phyloP scores from a whole-genome alignment of 2,329 filamentous ascomycete species.

The Colletotrichum sidae region DNA sequence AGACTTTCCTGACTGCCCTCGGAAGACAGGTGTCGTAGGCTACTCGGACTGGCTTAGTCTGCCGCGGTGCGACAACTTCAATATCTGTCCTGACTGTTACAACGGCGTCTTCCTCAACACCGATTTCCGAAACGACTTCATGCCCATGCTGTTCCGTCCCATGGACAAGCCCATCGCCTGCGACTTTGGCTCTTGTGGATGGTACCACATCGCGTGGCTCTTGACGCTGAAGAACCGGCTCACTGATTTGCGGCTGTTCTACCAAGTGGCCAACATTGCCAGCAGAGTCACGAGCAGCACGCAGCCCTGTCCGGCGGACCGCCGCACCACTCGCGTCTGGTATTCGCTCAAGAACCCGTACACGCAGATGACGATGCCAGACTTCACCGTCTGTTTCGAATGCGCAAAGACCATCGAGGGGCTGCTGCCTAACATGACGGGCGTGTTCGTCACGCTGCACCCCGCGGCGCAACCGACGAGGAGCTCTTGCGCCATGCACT shows the following conservation, averaged over 20 bases:
- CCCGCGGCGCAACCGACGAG: conserved; percentile 57
- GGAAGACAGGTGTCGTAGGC: conserved; percentile 70
- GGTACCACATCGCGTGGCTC: conserved; percentile 87
- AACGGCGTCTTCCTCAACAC: conserved; percentile 75
- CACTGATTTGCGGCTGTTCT: conserved; percentile 75
- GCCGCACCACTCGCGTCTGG: conserved; percentile 74
- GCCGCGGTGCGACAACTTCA: conserved; percentile 75
- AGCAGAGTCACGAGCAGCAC: conserved; percentile 53
- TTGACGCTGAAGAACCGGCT: conserved; percentile 78
- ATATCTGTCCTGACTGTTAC: conserved; percentile 87
- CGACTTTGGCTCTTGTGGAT: conserved; percentile 81
- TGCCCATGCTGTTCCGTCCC: conserved; percentile 68
- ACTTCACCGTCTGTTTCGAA: conserved; percentile 80
- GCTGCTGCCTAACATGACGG: conserved; percentile 78
- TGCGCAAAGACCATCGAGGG: conserved; percentile 80
- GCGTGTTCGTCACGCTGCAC: conserved; percentile 70
- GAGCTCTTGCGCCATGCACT: conserved; percentile 77
- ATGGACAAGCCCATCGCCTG: conserved; percentile 73
- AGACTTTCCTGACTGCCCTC: conserved; percentile 75
- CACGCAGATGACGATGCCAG: conserved; percentile 70
- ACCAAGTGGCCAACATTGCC: conserved; percentile 73
- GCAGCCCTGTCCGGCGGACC: conserved; percentile 68
- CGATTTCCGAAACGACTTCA: conserved; percentile 75
- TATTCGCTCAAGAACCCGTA: conserved; percentile 78
- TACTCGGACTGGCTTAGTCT: conserved; percentile 86